Conservation (phyloP, 805 yeast genomes). For the Yarrowia keelungensis region DNA sequence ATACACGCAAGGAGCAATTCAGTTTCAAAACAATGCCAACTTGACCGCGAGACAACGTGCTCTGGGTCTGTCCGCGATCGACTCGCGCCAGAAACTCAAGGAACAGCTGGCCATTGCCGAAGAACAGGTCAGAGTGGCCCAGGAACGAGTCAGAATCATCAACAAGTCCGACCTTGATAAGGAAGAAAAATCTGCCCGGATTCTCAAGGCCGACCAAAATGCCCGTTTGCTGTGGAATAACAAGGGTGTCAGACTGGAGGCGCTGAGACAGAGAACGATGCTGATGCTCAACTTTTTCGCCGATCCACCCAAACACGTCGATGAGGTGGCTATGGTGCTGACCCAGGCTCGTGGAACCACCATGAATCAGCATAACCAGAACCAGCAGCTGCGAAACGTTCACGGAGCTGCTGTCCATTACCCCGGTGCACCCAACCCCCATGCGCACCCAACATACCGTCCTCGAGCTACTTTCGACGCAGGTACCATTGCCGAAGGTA, state of each 20-base stretch:
- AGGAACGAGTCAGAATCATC: neutral
- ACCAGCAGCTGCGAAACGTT: neutral
- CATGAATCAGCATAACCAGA: neutral
- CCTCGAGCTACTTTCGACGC: constrained; percentile 1
- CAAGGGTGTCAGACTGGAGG: constrained; percentile 5
- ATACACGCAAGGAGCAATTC: neutral
- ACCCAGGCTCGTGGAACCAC: neutral
- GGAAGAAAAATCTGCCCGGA: neutral
- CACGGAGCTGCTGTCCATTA: no score
- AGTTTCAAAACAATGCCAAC: neutral
- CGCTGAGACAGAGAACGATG: neutral
- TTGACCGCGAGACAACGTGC: neutral
- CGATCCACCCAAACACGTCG: neutral
- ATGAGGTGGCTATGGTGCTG: neutral
- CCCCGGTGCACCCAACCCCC: no score
- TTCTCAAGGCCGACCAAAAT: constrained; percentile 4
- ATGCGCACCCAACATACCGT: neutral
- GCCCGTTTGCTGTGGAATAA: constrained; percentile 1
- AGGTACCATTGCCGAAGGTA: constrained; percentile 1
- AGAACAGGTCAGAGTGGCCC: neutral
- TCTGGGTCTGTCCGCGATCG: neutral
- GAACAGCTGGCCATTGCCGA: neutral
- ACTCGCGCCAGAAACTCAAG: neutral
- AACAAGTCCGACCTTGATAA: neutral
- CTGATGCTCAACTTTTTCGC: constrained; percentile 8